Evolutionary conservation across 2,329 filamentous ascomycete genomes (phyloP).

Genomic region (Sarocladium kiliense): DNA sequence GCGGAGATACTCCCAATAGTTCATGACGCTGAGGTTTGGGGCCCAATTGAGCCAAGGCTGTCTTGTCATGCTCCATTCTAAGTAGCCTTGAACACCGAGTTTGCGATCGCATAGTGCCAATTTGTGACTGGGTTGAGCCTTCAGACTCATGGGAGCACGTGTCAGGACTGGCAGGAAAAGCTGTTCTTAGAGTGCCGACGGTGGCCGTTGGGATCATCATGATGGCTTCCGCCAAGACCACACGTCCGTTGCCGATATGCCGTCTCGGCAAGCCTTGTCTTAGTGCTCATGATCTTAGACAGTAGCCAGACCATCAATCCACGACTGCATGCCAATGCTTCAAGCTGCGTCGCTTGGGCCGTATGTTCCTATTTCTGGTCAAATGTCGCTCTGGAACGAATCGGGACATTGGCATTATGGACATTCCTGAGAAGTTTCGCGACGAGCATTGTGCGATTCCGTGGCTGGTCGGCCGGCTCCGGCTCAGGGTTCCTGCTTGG

Average conservation of each 20-base stretch:
- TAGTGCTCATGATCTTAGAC: conserved; percentile 1
- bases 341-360: background rate
- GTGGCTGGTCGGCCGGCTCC: background rate
- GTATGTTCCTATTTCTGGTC: background rate
- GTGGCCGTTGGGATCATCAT: background rate
- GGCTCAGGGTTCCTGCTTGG: background rate
- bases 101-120: background rate
- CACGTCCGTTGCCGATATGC: conserved; percentile 1
- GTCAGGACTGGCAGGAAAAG: background rate
- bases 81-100: no score
- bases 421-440: background rate
- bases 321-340: background rate
- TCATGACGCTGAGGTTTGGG: background rate
- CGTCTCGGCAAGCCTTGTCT: conserved; percentile 9
- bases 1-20: no score
- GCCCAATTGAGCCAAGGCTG: background rate
- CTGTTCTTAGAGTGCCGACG: background rate
- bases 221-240: background rate
- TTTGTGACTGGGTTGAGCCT: no score
- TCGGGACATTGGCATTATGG: no score
- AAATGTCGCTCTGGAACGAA: background rate
- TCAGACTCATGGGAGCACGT: no score
- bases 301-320: background rate
- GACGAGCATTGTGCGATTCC: background rate
- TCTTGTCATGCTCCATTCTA: no score